phyloP scores from a whole-genome alignment of 2,329 filamentous ascomycete species.

The Basipetospora chlamydospora region DNA sequence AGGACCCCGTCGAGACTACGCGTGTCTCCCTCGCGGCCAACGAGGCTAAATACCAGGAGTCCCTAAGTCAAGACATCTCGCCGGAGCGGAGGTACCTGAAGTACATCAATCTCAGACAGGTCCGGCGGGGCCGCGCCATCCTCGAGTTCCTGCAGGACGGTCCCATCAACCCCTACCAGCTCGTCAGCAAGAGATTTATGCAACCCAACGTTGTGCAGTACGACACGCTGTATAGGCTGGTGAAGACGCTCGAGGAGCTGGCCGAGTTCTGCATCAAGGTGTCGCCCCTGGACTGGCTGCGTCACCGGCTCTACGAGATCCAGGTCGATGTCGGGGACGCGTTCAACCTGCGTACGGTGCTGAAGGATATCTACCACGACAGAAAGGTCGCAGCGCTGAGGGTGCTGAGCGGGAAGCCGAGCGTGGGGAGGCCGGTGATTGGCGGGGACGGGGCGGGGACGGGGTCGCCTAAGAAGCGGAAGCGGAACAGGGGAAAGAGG shows the following conservation, averaged over 20 bases:
- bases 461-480: background rate
- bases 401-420: slow-evolving; percentile 38
- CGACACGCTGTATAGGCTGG: slow-evolving; percentile 41
- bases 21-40: slow-evolving; percentile 29
- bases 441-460: slow-evolving; percentile 13
- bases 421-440: slow-evolving; percentile 38
- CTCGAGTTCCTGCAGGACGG: slow-evolving; percentile 35
- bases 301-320: slow-evolving; percentile 40
- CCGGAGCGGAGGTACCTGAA: slow-evolving; percentile 23
- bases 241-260: slow-evolving; percentile 37
- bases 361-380: slow-evolving; percentile 42
- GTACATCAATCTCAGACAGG: slow-evolving; percentile 39
- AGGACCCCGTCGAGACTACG: slow-evolving; percentile 26
- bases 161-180: slow-evolving; percentile 41
- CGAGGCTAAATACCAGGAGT: slow-evolving; percentile 28
- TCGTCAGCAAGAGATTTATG: slow-evolving; percentile 37
- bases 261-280: slow-evolving; percentile 38
- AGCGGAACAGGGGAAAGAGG: background rate
- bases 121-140: slow-evolving; percentile 39
- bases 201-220: slow-evolving; percentile 30
- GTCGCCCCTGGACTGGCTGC: slow-evolving; percentile 39
- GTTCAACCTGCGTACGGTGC: slow-evolving; percentile 36
- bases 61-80: slow-evolving; percentile 17
- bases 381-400: slow-evolving; percentile 33
- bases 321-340: slow-evolving; percentile 24